A percentile compares a stretch with the other conserved stretches of the same genome.
Evolutionary conservation across 306 rosid genomes (phyloP).

Genomic region (Potentilla sterilis): DNA sequence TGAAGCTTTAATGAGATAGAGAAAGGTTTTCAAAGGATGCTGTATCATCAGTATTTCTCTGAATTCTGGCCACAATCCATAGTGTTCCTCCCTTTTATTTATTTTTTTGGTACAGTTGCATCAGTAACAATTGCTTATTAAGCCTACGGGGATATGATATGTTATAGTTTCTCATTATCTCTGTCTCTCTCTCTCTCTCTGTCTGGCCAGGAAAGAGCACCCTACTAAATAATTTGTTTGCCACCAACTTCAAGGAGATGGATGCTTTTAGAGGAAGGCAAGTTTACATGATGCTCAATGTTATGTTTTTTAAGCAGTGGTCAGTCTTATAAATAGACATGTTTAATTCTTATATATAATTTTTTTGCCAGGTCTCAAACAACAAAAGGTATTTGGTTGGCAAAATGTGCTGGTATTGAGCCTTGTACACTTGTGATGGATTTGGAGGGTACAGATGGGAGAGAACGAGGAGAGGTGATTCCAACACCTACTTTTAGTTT

Average conservation of each 20-base stretch:
- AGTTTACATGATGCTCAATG: conserved; percentile 30
- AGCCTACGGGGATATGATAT: not conserved
- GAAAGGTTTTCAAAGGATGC: conserved; percentile 8
- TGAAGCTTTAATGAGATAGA: not conserved
- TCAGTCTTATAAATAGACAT: conserved; percentile 18
- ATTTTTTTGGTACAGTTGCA: not conserved
- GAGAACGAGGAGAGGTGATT: conserved; percentile 99
- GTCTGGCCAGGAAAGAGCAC: conserved; percentile 88
- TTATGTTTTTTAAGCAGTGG: not conserved
- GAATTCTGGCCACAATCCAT: not conserved
- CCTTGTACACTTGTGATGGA: conserved; percentile 98
- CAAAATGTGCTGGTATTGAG: conserved; percentile 82
- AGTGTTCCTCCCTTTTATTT: not conserved
- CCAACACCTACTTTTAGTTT: conserved; percentile 13
- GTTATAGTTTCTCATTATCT: conserved; percentile 13
- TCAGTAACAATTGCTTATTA: not conserved
- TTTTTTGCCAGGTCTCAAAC: conserved; percentile 82
- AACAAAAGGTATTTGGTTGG: conserved; percentile 98
- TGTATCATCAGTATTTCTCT: conserved; percentile 3
- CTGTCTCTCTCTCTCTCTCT: not conserved
- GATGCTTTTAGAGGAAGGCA: conserved; percentile 96
- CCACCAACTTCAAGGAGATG: conserved; percentile 94
- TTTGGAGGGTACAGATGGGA: conserved; percentile 99
- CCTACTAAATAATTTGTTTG: conserved; percentile 68
- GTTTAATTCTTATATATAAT: not conserved